phyloP scores from a whole-genome alignment of 257 asterid genomes.

The Asclepias syriaca region DNA sequence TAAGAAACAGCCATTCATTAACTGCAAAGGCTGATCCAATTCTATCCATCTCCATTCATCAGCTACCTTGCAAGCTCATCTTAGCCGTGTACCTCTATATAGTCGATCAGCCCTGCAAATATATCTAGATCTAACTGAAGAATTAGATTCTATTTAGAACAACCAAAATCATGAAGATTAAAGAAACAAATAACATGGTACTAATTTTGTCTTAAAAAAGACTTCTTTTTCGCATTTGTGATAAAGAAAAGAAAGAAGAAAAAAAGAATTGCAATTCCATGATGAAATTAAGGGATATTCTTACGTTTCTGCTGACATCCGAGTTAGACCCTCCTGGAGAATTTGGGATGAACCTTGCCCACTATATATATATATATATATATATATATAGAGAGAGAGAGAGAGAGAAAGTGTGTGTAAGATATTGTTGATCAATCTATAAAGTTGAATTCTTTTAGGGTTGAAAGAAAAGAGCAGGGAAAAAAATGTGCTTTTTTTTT shows the following conservation, averaged over 20 bases:
- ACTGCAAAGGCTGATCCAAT: not conserved
- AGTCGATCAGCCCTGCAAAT: not conserved
- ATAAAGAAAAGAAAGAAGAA: not conserved
- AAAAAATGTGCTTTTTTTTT: slow-evolving; percentile 13
- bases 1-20: not conserved
- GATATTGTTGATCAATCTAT: not conserved
- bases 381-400: too few species aligned
- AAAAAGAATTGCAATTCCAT: not conserved
- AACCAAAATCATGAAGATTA: not conserved
- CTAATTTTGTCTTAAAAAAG: too few species aligned
- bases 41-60: not conserved
- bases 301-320: slow-evolving; percentile 45
- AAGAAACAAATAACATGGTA: too few species aligned
- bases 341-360: slow-evolving; percentile 92
- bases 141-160: not conserved
- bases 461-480: not conserved
- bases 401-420: not conserved
- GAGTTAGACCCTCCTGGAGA: slow-evolving; percentile 44
- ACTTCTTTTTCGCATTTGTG: too few species aligned
- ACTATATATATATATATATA: slow-evolving; percentile 34
- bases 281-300: slow-evolving; percentile 8
- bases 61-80: not conserved
- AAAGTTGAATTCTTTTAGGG: not conserved
- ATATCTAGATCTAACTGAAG: slow-evolving; percentile 1
- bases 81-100: not conserved